phyloP scores from a whole-genome alignment of 192 early-diverging fungal genomes.

The Coemansia sp. region DNA sequence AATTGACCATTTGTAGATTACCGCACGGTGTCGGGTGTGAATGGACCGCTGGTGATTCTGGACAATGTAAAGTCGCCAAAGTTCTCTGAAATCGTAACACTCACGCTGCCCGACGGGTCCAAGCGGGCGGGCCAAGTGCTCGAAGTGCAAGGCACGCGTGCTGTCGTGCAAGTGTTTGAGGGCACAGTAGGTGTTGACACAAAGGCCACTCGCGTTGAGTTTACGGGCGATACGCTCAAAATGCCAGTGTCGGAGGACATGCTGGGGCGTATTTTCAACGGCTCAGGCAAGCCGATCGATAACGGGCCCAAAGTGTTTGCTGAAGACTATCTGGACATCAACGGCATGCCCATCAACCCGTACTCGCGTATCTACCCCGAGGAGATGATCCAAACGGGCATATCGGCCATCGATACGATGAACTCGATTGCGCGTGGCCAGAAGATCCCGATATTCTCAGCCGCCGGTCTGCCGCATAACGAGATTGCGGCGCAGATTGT shows the following conservation, averaged over 20 bases:
- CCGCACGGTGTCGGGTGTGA: slow-evolving; percentile 94
- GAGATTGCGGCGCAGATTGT: slow-evolving; percentile 99
- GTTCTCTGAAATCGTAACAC: slow-evolving; percentile 94
- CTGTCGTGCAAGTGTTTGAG: slow-evolving; percentile 97
- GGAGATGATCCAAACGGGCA: slow-evolving; percentile 99
- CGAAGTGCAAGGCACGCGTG: slow-evolving; percentile 94
- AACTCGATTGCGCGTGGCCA: slow-evolving; percentile 99
- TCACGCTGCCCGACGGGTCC: slow-evolving; percentile 95
- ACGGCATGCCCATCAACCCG: slow-evolving; percentile 90
- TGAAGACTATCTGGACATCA: slow-evolving; percentile 96
- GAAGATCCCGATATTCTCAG: slow-evolving; percentile 99
- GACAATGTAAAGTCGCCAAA: slow-evolving; percentile 99
- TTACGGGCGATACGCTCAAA: slow-evolving; percentile 91
- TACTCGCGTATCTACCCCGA: slow-evolving; percentile 98
- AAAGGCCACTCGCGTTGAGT: slow-evolving; percentile 92
- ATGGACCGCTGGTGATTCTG: slow-evolving; percentile 96
- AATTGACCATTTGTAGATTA: slow-evolving; percentile 66
- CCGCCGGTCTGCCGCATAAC: slow-evolving; percentile 97
- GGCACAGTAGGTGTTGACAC: slow-evolving; percentile 96
- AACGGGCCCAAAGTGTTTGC: slow-evolving; percentile 99
- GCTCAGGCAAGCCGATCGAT: slow-evolving; percentile 98
- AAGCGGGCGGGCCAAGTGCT: slow-evolving; percentile 95
- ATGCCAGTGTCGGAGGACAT: slow-evolving; percentile 99
- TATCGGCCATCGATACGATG: slow-evolving; percentile 99
- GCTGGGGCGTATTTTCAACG: slow-evolving; percentile 98